These are phyloP conservation scores for Coemansia aciculifera DNA, from an alignment of 192 early-diverging fungal genomes.

Conservation along the genomic window DNA sequence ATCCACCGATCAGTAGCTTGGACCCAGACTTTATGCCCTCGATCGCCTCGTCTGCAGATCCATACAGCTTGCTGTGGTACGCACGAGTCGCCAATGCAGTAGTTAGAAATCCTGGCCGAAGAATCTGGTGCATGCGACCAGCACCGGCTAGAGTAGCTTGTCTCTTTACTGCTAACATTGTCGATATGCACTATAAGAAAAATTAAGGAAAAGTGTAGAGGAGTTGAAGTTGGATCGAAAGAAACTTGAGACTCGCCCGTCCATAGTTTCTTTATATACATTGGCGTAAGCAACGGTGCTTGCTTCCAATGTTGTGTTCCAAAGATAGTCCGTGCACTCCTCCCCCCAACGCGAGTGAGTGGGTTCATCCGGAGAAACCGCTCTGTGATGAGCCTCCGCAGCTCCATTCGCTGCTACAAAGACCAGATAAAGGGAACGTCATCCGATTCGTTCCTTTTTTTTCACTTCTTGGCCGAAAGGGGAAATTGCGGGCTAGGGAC, in stretches of 20 bases:
- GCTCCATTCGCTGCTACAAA: neutral
- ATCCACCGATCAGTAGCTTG: slow-evolving; percentile 69
- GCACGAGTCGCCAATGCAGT: slow-evolving; percentile 23
- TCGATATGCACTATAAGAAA: neutral
- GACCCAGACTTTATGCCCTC: slow-evolving; percentile 59
- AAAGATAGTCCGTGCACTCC: neutral
- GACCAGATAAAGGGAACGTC: neutral
- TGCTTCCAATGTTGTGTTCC: slow-evolving; percentile 1
- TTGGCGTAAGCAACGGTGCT: neutral
- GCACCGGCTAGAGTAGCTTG: slow-evolving; percentile 23
- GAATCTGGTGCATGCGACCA: slow-evolving; percentile 18
- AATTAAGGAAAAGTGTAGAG: neutral
- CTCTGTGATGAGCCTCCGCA: neutral
- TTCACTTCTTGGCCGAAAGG: neutral
- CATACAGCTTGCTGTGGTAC: slow-evolving; percentile 58
- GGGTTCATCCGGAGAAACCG: neutral
- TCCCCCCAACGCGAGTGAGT: neutral
- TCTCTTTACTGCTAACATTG: slow-evolving; percentile 42
- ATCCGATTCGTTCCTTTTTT: neutral
- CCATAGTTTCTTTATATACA: neutral
- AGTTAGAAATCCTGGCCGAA: slow-evolving; percentile 29
- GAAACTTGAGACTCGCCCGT: neutral
- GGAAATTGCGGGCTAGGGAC: neutral
- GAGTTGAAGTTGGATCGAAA: neutral
- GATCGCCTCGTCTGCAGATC: slow-evolving; percentile 63